Conservation (phyloP, 2,329 filamentous ascomycete species). For the Zymoseptoria ardabiliae region DNA sequence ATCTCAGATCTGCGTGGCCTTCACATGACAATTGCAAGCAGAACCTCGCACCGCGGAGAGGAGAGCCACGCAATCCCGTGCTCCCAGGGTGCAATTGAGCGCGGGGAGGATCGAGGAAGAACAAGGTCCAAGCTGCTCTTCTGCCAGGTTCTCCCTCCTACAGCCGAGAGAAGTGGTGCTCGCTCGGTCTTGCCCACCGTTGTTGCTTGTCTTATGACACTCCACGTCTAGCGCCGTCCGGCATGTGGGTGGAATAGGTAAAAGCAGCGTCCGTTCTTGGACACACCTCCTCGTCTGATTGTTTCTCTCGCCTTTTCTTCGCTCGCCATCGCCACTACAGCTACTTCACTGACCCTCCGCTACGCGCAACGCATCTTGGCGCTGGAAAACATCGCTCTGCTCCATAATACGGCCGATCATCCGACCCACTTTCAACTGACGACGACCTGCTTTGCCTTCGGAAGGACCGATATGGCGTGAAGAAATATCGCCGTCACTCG, state of each 20-base stretch:
- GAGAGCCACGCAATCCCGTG: not conserved
- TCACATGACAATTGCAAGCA: not conserved
- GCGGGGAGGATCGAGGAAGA: not conserved
- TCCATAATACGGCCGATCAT: constrained; percentile 6
- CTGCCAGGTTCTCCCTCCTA: not conserved
- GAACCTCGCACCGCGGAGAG: not conserved
- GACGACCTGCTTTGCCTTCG: not conserved
- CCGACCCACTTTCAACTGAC: not conserved
- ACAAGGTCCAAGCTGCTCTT: not conserved
- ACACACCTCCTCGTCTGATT: not conserved
- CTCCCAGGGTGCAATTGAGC: not conserved
- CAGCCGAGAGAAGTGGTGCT: not conserved
- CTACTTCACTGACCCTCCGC: not conserved
- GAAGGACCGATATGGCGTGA: constrained; percentile 5
- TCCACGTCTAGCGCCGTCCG: not conserved
- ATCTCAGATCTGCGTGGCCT: not conserved
- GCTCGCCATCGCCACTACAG: not conserved
- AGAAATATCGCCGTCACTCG: not conserved
- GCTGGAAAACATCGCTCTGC: not conserved
- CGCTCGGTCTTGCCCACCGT: not conserved
- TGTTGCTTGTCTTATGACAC: not conserved
- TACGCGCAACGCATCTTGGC: not conserved
- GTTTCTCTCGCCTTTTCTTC: not conserved
- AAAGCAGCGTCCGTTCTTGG: not conserved
- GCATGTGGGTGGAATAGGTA: not conserved